Evolutionary conservation across 768 basidiomycete genomes (phyloP).

Genomic region (Agrocybe praecox): DNA sequence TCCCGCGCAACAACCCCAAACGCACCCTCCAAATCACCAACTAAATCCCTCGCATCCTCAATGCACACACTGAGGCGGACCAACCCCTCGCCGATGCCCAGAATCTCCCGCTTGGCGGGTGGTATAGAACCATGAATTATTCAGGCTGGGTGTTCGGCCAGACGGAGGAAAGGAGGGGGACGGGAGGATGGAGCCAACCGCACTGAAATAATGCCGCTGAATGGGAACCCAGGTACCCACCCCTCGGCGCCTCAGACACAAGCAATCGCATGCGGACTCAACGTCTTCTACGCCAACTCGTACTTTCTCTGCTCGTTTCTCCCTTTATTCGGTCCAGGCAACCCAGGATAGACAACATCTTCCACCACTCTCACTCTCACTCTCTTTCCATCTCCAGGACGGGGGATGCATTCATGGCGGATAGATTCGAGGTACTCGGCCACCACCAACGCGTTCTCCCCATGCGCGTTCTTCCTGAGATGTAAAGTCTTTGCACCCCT

Average conservation of each 20-base stretch:
- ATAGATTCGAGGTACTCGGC: slow-evolving; percentile 60
- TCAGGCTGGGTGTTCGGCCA: slow-evolving; percentile 82
- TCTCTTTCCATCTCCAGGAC: not conserved
- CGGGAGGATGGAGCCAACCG: slow-evolving; percentile 21
- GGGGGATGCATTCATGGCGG: slow-evolving; percentile 28
- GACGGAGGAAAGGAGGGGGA: no score
- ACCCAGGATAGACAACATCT: slow-evolving; percentile 85
- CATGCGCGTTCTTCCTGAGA: slow-evolving; percentile 86
- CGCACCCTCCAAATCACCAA: slow-evolving; percentile 47
- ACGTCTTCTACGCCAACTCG: slow-evolving; percentile 59
- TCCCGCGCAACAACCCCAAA: not conserved
- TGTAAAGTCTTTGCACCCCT: slow-evolving; percentile 91
- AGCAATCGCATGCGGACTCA: slow-evolving; percentile 63
- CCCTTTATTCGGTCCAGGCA: slow-evolving; percentile 59
- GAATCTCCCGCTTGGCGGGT: slow-evolving; percentile 57
- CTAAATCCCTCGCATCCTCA: no score
- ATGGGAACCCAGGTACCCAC: slow-evolving; percentile 86
- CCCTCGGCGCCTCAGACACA: slow-evolving; percentile 28
- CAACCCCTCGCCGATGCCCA: slow-evolving; percentile 81
- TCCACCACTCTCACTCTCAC: slow-evolving; percentile 53
- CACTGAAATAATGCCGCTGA: slow-evolving; percentile 90
- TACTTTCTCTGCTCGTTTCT: slow-evolving; percentile 39
- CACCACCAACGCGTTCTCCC: slow-evolving; percentile 76
- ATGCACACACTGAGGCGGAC: slow-evolving; percentile 85
- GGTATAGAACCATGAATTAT: slow-evolving; percentile 91